Conservation (phyloP, 352 stramenopile species). For the Phytophthora sojae region DNA sequence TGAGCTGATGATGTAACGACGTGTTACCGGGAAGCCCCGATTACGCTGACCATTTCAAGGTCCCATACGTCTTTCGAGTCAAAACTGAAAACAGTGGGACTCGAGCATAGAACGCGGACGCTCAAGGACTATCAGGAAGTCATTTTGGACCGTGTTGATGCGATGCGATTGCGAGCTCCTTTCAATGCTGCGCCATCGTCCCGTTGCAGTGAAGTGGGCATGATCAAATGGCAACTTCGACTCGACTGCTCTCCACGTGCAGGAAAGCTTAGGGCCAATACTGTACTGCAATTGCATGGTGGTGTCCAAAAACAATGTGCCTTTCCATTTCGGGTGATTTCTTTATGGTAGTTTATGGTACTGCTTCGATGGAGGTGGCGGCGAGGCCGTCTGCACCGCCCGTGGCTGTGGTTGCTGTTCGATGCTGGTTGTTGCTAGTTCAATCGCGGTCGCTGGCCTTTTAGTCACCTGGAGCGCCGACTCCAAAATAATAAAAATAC, state of each 20-base stretch:
- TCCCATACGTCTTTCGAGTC: constrained; percentile 6
- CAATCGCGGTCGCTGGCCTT: constrained; percentile 1
- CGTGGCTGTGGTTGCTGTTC: constrained; percentile 6
- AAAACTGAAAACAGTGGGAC: constrained; percentile 33
- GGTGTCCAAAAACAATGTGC: neutral
- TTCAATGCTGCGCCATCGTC: constrained; percentile 9
- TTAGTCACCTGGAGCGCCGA: neutral
- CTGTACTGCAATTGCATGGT: no score
- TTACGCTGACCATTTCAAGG: constrained; percentile 14
- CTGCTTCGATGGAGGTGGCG: constrained; percentile 18
- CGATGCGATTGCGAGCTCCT: constrained; percentile 8
- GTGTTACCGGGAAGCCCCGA: constrained; percentile 4
- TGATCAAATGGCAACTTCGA: neutral
- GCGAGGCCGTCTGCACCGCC: constrained; percentile 11
- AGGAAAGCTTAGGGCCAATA: no score
- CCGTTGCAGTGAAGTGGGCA: neutral
- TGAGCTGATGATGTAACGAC: neutral
- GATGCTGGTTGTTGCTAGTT: constrained; percentile 5
- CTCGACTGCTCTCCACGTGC: no score
- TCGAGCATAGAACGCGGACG: no score
- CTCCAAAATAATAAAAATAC: constrained; percentile 40
- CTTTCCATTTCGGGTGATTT: constrained; percentile 11
- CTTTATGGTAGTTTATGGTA: constrained; percentile 32
- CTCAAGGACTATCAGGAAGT: neutral
- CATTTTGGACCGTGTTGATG: constrained; percentile 7